Evolutionary conservation across 2,329 filamentous ascomycete species (phyloP), one percentile per base, ranked within the genome.

Genomic region (Rasamsonia emersonii): DNA sequence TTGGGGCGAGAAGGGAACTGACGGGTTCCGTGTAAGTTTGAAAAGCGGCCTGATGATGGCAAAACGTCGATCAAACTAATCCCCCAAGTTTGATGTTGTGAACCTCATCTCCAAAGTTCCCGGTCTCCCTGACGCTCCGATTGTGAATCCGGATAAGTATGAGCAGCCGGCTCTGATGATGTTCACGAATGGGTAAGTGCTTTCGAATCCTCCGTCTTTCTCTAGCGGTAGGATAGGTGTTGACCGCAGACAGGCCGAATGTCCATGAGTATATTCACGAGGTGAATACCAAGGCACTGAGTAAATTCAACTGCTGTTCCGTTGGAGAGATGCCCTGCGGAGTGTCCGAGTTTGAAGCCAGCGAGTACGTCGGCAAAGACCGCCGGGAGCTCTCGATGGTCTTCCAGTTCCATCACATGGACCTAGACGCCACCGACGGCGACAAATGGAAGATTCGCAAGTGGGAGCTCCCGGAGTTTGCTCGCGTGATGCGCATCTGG

Each of bases 1-100:
- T 51, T 88, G 82, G 82, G 69, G 86, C 0, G 62, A 78, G 19
- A 68, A 71, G n/a, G 81, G 81, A 4, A 75, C 82, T 0, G 71
- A 77, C 26, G 78, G 78, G 4, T 82, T 82, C 57, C 67, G 78
- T 10, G 68, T 47, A 33, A 17, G 32, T 27, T 8, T 18, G 5
- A 9, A 10, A 11, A 9, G 9, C 19, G 11, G 4, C n/a, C 17
- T 8, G 9, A n/a, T n/a, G 9, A 10, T 9, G 4, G 4, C 11
- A 9, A n/a, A 10, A 7, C 15, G 11, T 14, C 25, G 9, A 32
- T 4, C 4, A 18, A 20, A 13, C 15, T 26, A 9, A 23, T 24
- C 25, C 25, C 18, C 24, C n/a, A 18, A 42, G 29, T 35, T 81
- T 47, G 78, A 82, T 49, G 76, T 76, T 0, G 77, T 82, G 50